Evolutionary conservation across 2,329 filamentous ascomycete genomes (phyloP).

Genomic region (Dothideomycetidae sp.): DNA sequence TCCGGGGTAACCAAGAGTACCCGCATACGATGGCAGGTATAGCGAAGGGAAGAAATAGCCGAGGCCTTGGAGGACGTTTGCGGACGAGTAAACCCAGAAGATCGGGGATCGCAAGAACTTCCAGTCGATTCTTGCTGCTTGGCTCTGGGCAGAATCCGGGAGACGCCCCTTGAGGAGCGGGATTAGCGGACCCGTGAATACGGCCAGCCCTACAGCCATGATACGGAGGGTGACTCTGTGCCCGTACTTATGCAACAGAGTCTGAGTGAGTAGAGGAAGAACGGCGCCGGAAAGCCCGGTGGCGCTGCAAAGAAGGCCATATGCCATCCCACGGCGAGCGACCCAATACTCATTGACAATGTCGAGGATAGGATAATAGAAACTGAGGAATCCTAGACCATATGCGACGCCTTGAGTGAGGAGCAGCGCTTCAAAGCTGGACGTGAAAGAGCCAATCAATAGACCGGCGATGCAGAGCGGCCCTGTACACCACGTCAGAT

Average conservation of each 20-base stretch:
- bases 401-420: slow-evolving; percentile 46
- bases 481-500: slow-evolving; percentile 1
- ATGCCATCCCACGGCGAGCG: slow-evolving; percentile 16
- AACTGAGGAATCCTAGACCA: slow-evolving; percentile 40
- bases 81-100: slow-evolving; percentile 22
- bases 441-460: slow-evolving; percentile 30
- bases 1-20: slow-evolving; percentile 16
- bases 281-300: slow-evolving; percentile 16
- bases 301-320: slow-evolving; percentile 16
- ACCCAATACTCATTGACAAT: slow-evolving; percentile 21
- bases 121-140: slow-evolving; percentile 13
- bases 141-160: slow-evolving; percentile 18
- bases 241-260: slow-evolving; percentile 15
- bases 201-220: slow-evolving; percentile 15
- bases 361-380: slow-evolving; percentile 19
- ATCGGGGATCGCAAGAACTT: slow-evolving; percentile 19
- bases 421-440: slow-evolving; percentile 41
- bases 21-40: slow-evolving; percentile 26
- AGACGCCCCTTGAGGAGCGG: slow-evolving; percentile 23
- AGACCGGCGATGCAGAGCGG: slow-evolving; percentile 16
- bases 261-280: slow-evolving; percentile 15
- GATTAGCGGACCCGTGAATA: slow-evolving; percentile 21
- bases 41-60: slow-evolving; percentile 28
- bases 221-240: slow-evolving; percentile 16
- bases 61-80: slow-evolving; percentile 25